A percentile compares a stretch with the other conserved stretches of the same genome.
phyloP scores from a whole-genome alignment of 2,329 filamentous ascomycete genomes.

The Arthroderma sp. region DNA sequence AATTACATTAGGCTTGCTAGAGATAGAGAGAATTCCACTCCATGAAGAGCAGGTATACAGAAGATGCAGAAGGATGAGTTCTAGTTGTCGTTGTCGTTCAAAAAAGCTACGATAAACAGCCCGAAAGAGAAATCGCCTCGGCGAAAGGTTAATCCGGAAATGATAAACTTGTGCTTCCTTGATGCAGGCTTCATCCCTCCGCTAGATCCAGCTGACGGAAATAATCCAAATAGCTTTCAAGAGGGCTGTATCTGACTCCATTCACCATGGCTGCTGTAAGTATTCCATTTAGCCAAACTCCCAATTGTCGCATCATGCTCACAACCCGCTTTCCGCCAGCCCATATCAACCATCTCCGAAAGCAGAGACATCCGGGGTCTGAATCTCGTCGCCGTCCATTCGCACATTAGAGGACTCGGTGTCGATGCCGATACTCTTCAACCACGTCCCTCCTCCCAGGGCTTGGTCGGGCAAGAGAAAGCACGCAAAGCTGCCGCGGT shows the following conservation, averaged over 20 bases:
- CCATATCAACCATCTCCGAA: constrained; percentile 77
- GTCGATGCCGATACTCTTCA: constrained; percentile 86
- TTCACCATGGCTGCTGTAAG: constrained; percentile 27
- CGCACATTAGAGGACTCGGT: constrained; percentile 89
- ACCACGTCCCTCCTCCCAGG: constrained; percentile 72
- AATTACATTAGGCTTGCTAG: too few relatives aligned
- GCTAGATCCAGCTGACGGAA: not conserved
- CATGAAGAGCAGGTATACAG: too few relatives aligned
- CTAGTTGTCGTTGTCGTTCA: too few relatives aligned
- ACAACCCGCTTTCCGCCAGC: constrained; percentile 22
- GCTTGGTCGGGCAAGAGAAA: constrained; percentile 90
- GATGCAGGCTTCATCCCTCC: not conserved
- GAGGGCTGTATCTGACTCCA: too few relatives aligned
- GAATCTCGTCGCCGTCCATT: constrained; percentile 96
- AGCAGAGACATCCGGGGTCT: constrained; percentile 90
- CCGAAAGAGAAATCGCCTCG: not conserved
- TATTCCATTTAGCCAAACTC: constrained; percentile 3
- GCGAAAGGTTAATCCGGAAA: not conserved
- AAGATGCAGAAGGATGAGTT: too few relatives aligned
- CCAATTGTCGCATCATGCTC: not conserved
- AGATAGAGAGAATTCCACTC: too few relatives aligned
- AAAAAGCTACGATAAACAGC: too few relatives aligned
- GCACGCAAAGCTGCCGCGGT: constrained; percentile 92
- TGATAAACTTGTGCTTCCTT: not conserved
- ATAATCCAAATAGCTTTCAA: not conserved